Evolutionary conservation across 78 protist genomes (phyloP), one percentile per base, ranked within the genome.

Genomic region (Neovahlkampfia damariscottae): DNA sequence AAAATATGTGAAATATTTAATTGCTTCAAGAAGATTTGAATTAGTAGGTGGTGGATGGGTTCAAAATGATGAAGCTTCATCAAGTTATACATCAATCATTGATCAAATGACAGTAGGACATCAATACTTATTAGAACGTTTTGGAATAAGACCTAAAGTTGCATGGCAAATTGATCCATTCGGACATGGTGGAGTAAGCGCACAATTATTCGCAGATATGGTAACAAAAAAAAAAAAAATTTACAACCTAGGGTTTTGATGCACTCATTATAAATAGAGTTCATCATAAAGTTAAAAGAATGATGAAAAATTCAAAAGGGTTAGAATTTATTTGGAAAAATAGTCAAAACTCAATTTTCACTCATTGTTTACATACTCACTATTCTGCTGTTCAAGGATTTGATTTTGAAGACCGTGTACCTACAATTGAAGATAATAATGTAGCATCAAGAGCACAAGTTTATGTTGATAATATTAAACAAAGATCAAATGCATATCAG

Each of bases 151-250:
- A 27, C 83, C 86, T 6, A 38, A 30, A 2, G 36, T n/a, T 5
- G 89, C 76, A 2, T 91, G 91, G 91, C 83, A 86, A 40, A 89
- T 91, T 8, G 95, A 91, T n/a, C 95, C 95, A 6, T 91, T 91
- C 62, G 95, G 95, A 28, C 82, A 78, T 39, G 2, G 40, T 9
- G 3, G 50, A 2, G 38, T 41, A 29, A 70, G 27, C 37, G 67
- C 84, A 36, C 83, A 87, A 66, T 37, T 78, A 4, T 27, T 88
- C 9, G 27, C 78, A 6, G 10, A 6, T 36, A 41, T 74, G 62
- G n/a, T n/a, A n/a, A n/a, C n/a, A n/a, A n/a, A n/a, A n/a, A n/a
- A n/a, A n/a, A n/a, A n/a, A n/a, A n/a, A n/a, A n/a, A n/a, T n/a
- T n/a, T n/a, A n/a, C n/a, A n/a, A n/a, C n/a, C n/a, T n/a, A n/a